Percentiles rank a stretch among this genome's conserved stretches.
Conservation (phyloP, 2,329 filamentous ascomycete species). For the Mycogone perniciosa region DNA sequence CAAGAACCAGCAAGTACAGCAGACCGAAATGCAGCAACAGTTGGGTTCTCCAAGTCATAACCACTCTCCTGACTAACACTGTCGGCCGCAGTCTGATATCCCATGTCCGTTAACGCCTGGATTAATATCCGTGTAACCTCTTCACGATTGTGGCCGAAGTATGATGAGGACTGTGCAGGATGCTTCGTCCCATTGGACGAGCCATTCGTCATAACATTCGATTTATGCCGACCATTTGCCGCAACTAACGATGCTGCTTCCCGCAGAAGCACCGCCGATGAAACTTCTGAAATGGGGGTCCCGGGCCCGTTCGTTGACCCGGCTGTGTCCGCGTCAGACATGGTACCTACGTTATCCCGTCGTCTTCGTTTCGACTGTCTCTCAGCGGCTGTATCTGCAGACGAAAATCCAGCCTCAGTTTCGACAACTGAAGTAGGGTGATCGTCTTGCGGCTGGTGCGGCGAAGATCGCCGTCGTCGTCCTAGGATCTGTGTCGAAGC, state of each 20-base stretch:
- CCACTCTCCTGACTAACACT: slow-evolving; percentile 76
- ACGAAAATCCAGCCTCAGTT: slow-evolving; percentile 6
- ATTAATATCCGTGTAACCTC: slow-evolving; percentile 91
- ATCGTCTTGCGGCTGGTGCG: slow-evolving; percentile 29
- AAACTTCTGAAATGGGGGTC: slow-evolving; percentile 32
- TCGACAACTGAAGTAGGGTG: background rate
- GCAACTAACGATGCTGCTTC: slow-evolving; percentile 17
- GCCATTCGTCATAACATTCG: slow-evolving; percentile 47
- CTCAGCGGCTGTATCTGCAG: slow-evolving; percentile 12
- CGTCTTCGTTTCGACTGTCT: slow-evolving; percentile 47
- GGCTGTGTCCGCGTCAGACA: slow-evolving; percentile 48
- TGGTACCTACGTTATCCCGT: slow-evolving; percentile 52
- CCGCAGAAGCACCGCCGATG: slow-evolving; percentile 26
- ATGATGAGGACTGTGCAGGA: slow-evolving; percentile 34
- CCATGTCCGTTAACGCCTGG: slow-evolving; percentile 82
- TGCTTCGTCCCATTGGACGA: slow-evolving; percentile 34
- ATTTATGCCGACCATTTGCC: slow-evolving; percentile 44
- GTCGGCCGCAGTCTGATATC: slow-evolving; percentile 71
- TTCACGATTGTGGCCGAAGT: slow-evolving; percentile 82
- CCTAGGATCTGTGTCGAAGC: slow-evolving; percentile 40
- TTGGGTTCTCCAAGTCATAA: slow-evolving; percentile 76
- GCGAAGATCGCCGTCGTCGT: slow-evolving; percentile 46
- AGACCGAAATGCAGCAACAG: slow-evolving; percentile 77
- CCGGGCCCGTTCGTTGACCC: slow-evolving; percentile 51
- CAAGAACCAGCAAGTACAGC: slow-evolving; percentile 78